Percentiles rank a stretch among this genome's conserved stretches.
Evolutionary conservation across 2,329 filamentous ascomycete species (phyloP).

Genomic region (Juglanconis sp.): DNA sequence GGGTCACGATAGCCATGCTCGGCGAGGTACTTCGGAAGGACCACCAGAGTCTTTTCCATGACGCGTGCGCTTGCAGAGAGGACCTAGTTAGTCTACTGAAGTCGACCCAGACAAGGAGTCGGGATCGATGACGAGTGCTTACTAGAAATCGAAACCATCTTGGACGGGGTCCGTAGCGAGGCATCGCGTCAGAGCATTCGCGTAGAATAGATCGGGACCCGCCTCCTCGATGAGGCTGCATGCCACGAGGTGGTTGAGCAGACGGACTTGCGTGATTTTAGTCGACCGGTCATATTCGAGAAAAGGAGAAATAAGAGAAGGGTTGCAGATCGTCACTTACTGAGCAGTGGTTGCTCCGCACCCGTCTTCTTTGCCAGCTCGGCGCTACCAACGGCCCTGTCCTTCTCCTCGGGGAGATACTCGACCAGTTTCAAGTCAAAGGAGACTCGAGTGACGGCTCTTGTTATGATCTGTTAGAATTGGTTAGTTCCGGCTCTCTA

Average conservation of each 20-base stretch:
- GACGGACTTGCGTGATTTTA: not conserved
- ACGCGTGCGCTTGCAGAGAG: not conserved
- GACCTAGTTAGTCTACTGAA: not conserved
- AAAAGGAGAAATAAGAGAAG: not conserved
- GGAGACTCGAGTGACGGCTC: not conserved
- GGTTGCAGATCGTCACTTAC: not conserved
- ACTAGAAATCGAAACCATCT: not conserved
- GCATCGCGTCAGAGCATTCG: not conserved
- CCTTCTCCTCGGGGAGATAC: not conserved
- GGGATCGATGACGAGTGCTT: not conserved
- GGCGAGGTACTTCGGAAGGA: not conserved
- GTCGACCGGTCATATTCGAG: not conserved
- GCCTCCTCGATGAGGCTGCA: not conserved
- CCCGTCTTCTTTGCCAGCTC: slow-evolving; percentile 3
- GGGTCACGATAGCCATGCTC: not conserved
- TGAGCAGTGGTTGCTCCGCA: not conserved
- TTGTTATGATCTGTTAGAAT: not conserved
- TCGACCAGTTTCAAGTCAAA: not conserved
- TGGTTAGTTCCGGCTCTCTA: not conserved
- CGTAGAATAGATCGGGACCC: not conserved
- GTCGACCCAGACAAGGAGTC: no score
- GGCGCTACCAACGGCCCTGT: not conserved
- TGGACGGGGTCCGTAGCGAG: not conserved
- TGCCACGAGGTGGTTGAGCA: slow-evolving; percentile 4
- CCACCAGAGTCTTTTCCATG: not conserved